Evolutionary conservation across 2,329 filamentous ascomycete species (phyloP).

Genomic region (Pestalotiopsis sp.): DNA sequence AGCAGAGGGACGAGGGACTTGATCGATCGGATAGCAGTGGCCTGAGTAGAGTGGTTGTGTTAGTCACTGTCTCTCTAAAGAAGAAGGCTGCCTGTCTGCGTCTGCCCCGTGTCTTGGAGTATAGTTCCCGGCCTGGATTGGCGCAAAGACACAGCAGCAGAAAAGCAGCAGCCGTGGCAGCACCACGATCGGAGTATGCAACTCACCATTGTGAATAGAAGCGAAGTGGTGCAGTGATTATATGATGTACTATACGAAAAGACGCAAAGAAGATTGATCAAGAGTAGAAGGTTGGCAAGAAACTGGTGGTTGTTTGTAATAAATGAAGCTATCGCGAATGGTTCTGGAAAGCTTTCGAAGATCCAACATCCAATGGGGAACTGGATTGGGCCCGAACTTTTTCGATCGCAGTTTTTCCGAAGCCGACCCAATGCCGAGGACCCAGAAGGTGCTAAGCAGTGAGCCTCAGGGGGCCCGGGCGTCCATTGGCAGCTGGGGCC

Average conservation of each 20-base stretch:
- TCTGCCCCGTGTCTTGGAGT: background rate
- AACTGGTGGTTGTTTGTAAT: background rate
- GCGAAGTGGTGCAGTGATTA: constrained; percentile 1
- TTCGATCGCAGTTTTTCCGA: constrained; percentile 32
- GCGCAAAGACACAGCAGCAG: background rate
- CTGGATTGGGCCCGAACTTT: constrained; percentile 21
- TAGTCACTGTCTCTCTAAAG: background rate
- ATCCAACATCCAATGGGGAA: constrained; percentile 1
- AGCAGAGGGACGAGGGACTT: constrained; percentile 92
- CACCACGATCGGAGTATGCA: too few relatives aligned
- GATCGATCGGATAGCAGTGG: constrained; percentile 87
- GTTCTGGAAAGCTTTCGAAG: constrained; percentile 15
- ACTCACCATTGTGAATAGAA: constrained; percentile 11
- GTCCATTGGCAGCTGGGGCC: background rate
- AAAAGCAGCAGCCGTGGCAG: background rate
- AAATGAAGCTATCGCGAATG: constrained; percentile 14
- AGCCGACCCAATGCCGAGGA: constrained; percentile 19
- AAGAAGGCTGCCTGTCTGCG: background rate
- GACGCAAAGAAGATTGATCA: background rate
- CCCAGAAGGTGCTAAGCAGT: background rate
- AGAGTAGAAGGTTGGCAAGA: background rate
- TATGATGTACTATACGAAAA: background rate
- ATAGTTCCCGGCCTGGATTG: background rate
- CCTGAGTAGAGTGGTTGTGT: constrained; percentile 35
- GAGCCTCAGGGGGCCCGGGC: background rate